Conservation (phyloP, 176 grass and related monocot species). For the Oryza meridionalis region DNA sequence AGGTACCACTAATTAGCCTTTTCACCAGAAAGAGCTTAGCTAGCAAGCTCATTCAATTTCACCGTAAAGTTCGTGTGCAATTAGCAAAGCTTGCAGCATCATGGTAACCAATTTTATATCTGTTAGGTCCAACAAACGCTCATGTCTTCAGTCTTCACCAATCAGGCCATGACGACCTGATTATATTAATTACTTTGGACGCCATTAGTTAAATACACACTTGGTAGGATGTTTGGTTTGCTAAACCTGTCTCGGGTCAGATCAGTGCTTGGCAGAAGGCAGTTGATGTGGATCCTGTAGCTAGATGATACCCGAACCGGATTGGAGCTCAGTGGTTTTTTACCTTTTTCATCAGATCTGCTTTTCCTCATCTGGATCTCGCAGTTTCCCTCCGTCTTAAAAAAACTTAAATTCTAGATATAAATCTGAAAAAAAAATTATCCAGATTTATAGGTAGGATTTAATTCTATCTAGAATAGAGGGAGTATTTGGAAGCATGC, state of each 20-base stretch:
- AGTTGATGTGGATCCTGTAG: neutral
- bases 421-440: too few species aligned
- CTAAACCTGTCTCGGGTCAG: neutral
- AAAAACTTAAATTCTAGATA: too few species aligned
- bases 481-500: neutral
- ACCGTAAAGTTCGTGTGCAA: neutral
- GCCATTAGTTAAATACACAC: neutral
- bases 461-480: rapidly evolving
- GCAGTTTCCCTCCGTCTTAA: neutral
- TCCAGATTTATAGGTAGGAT: too few species aligned
- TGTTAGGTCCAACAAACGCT: conserved; percentile 47
- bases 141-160: neutral
- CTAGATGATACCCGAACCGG: neutral
- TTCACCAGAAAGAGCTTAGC: conserved; percentile 9
- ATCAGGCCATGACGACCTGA: neutral
- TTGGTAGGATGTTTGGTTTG: neutral
- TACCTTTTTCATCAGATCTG: conserved; percentile 22
- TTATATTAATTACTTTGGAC: conserved; percentile 13
- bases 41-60: neutral
- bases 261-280: neutral
- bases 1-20: neutral
- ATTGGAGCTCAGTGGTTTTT: neutral
- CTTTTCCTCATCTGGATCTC: conserved; percentile 15
- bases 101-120: neutral
- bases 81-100: neutral